Evolutionary conservation across 129 eudicot genomes (phyloP).

Genomic region (Lactuca sativa): DNA sequence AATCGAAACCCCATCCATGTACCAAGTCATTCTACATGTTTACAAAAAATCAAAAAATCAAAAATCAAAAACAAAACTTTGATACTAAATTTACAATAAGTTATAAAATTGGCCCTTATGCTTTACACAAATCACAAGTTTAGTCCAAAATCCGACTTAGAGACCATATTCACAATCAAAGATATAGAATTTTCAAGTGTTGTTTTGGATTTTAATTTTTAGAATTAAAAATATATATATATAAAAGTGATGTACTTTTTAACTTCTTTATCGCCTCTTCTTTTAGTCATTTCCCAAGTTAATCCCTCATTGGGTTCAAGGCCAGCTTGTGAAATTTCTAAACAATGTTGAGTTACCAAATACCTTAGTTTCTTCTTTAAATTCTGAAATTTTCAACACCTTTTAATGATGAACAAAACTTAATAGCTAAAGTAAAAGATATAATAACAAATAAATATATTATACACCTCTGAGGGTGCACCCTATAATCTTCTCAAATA

Average conservation of each 20-base stretch:
- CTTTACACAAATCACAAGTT: too few relatives aligned
- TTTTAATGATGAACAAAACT: not conserved
- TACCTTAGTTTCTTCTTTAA: conserved; percentile 41
- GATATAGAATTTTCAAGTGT: conserved; percentile 5
- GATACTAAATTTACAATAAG: not conserved
- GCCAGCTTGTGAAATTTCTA: conserved; percentile 56
- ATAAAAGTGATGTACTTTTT: conserved; percentile 43
- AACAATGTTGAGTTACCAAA: conserved; percentile 46
- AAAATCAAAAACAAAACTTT: not conserved
- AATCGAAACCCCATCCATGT: conserved; percentile 99
- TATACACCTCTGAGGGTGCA: conserved; percentile 77
- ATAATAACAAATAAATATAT: not conserved
- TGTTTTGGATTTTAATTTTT: not conserved
- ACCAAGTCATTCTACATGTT: conserved; percentile 85
- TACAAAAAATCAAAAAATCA: not conserved
- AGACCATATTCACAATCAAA: not conserved
- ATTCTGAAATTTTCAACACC: conserved; percentile 34
- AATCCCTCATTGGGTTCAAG: conserved; percentile 43
- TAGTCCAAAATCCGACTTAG: too few relatives aligned
- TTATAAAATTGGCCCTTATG: too few relatives aligned
- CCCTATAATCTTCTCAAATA: conserved; percentile 98
- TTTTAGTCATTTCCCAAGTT: conserved; percentile 54
- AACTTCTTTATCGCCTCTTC: conserved; percentile 44
- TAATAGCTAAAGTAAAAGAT: not conserved
- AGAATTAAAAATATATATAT: conserved; percentile 1